Base-by-base conservation (phyloP, 495 filamentous ascomycete genomes). In the Podospora appendiculata region DNA sequence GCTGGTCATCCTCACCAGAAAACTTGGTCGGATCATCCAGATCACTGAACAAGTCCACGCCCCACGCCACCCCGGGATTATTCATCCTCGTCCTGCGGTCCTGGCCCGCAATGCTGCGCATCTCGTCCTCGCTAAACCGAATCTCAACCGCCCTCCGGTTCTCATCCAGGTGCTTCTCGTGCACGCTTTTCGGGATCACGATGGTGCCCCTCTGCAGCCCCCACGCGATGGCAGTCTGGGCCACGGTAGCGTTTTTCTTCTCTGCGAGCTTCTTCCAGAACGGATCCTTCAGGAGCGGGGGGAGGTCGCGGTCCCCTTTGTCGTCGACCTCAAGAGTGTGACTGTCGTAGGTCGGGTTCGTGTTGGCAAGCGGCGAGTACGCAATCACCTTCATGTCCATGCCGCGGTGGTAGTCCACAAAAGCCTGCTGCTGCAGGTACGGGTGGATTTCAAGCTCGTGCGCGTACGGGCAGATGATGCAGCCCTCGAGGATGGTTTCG, bases 351-450 rank as follows among this genome's bases (percentile, higher is more conserved):
- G 43, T 45, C 10, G 43, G 43, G n/a, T 45, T 45, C 8, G 43
- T 80, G 61, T 90, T 89, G 36, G 83, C 87, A 33, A 89, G 83
- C 0, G 84, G 83, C 13, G 78, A 83, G 63, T 87, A 88, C 25
- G 81, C 79, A 39, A 77, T 81, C 34, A 87, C 66, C 55, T 81
- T 80, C 50, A 88, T 83, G 9, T 76, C 77, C 45, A 77, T 73
- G 6, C 61, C 57, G 48, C 71, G 70, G 57, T 81, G 77, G 58
- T 63, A 87, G n/a, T 79, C 66, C 19, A 63, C 62, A 52, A 86
- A 86, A 0, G 69, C 69, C 14, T 65, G 64, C 60, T 87, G 82
- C 63, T 85, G 82, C 35, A 87, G 65, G 34, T 72, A 71, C 4
- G 70, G 68, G 44, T 72, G 70, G 1, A 60, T 56, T 60, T 87